Percentiles rank a stretch among this genome's conserved stretches.
These are phyloP conservation scores for Colletotrichum kahawae DNA, from an alignment of 2,329 filamentous ascomycete genomes.

Conservation along the genomic window DNA sequence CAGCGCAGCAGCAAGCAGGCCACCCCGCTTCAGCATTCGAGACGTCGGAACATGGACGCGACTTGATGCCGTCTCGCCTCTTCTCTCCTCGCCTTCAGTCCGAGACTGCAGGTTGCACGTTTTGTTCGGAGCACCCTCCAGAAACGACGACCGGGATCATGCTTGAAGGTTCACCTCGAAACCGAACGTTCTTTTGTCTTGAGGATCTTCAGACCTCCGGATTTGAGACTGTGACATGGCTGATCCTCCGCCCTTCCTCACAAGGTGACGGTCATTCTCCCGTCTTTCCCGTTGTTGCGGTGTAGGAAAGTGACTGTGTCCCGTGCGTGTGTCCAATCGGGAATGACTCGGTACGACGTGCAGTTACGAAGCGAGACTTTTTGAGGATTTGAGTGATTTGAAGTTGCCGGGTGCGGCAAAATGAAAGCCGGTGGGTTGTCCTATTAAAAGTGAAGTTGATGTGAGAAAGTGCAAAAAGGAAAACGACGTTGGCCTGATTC, in stretches of 20 bases:
- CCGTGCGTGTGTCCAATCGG: neutral
- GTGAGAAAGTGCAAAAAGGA: neutral
- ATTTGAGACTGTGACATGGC: conserved; percentile 9
- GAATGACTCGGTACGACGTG: neutral
- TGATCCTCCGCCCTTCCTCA: neutral
- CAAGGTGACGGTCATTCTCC: neutral
- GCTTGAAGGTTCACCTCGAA: neutral
- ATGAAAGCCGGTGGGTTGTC: neutral
- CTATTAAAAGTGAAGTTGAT: neutral
- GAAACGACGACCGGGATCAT: neutral
- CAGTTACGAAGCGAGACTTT: neutral
- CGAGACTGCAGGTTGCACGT: neutral
- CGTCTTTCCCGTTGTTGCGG: neutral
- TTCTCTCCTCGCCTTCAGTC: neutral
- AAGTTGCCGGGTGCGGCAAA: neutral
- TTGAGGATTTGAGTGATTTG: neutral
- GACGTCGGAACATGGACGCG: conserved; percentile 14
- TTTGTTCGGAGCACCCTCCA: neutral
- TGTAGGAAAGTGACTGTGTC: neutral
- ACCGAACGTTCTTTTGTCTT: neutral
- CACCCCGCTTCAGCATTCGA: neutral
- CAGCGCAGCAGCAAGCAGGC: neutral
- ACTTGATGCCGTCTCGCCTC: conserved; percentile 6
- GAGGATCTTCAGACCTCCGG: neutral
- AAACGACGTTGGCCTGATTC: conserved; percentile 9